Percentiles rank a stretch among this genome's conserved stretches.
Evolutionary conservation across 2,329 filamentous ascomycete species (phyloP).

Genomic region (Metarhizium anisopliae): DNA sequence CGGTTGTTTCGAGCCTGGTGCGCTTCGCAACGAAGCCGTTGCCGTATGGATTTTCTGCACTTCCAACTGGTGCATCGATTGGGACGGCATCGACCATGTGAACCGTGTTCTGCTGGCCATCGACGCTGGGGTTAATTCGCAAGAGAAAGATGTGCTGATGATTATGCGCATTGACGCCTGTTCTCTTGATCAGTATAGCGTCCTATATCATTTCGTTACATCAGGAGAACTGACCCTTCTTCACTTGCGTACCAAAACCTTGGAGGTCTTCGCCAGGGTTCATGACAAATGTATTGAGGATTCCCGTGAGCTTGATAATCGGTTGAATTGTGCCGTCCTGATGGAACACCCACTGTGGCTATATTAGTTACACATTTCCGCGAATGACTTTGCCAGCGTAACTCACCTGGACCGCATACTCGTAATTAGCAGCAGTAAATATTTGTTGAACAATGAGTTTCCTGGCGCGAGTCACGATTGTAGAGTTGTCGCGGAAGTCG

Average conservation of each 20-base stretch:
- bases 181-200: slow-evolving; percentile 9
- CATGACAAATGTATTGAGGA: too few relatives aligned
- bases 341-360: too few relatives aligned
- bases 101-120: slow-evolving; percentile 40
- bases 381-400: too few relatives aligned
- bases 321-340: too few relatives aligned
- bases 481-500: slow-evolving; percentile 53
- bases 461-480: slow-evolving; percentile 49
- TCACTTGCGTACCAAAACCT: too few relatives aligned
- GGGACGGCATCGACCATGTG: slow-evolving; percentile 5
- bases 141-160: slow-evolving; percentile 62
- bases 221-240: too few relatives aligned
- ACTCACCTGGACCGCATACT: slow-evolving; percentile 31
- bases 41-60: slow-evolving; percentile 43
- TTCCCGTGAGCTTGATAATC: too few relatives aligned
- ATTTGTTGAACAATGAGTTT: slow-evolving; percentile 60
- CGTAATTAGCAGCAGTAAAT: slow-evolving; percentile 62
- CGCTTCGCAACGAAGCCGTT: slow-evolving; percentile 47
- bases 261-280: too few relatives aligned
- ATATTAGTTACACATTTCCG: too few relatives aligned
- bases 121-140: slow-evolving; percentile 56
- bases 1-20: slow-evolving; percentile 32
- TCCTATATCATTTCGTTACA: too few relatives aligned
- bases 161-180: slow-evolving; percentile 56
- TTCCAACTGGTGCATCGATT: slow-evolving; percentile 25